phyloP scores from a whole-genome alignment of 371 early-diverging fungal genomes.

The Blakeslea trispora region DNA sequence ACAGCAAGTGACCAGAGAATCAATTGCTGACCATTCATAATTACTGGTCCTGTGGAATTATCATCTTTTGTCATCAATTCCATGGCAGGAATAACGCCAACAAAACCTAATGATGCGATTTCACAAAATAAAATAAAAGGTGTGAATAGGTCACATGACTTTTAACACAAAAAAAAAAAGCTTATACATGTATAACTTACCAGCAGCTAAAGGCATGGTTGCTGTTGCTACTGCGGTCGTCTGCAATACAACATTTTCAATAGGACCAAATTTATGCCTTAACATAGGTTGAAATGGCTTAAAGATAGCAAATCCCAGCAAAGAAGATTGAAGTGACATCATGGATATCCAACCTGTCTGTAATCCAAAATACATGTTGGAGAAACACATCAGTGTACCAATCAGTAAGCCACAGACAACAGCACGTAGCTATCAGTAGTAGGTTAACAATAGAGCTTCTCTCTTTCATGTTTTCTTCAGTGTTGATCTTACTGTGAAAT shows the following conservation, averaged over 20 bases:
- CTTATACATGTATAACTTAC: too few relatives aligned
- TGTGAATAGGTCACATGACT: too few relatives aligned
- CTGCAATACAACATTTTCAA: conserved; percentile 82
- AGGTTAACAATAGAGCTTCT: too few relatives aligned
- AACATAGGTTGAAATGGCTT: conserved; percentile 58
- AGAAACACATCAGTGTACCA: conserved; percentile 76
- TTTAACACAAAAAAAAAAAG: too few relatives aligned
- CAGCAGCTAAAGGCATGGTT: conserved; percentile 84
- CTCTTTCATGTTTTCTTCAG: too few relatives aligned
- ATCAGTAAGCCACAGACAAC: conserved; percentile 66
- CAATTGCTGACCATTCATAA: conserved; percentile 52
- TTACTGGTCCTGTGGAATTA: conserved; percentile 44
- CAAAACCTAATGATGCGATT: conserved; percentile 55
- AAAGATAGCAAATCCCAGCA: conserved; percentile 78
- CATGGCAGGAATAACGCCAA: conserved; percentile 78
- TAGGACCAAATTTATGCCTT: conserved; percentile 62
- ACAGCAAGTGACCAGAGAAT: conserved; percentile 81
- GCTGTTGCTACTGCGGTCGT: conserved; percentile 84
- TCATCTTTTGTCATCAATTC: conserved; percentile 63
- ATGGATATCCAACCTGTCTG: conserved; percentile 88
- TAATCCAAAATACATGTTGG: conserved; percentile 85
- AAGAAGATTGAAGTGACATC: conserved; percentile 85
- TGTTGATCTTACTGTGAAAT: conserved; percentile 31
- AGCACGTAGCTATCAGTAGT: conserved; percentile 63
- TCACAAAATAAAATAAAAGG: neutral